Evolutionary conservation across 176 grass and related monocot genomes (phyloP).

Genomic region (Lolium multiflorum): DNA sequence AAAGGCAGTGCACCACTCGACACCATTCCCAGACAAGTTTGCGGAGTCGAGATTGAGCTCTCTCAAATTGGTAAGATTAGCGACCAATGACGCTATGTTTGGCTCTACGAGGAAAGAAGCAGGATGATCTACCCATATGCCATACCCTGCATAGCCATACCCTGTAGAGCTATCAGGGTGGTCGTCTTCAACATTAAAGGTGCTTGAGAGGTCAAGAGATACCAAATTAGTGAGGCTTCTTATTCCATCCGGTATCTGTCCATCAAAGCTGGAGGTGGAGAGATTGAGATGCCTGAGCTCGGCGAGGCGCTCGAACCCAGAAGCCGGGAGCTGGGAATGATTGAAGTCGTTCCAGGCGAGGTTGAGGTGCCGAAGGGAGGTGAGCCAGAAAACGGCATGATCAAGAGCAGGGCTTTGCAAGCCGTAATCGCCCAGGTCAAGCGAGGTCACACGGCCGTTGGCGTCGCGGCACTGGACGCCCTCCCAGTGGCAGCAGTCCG

Average conservation of each 20-base stretch:
- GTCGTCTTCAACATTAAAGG: too few species aligned
- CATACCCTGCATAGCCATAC: too few species aligned
- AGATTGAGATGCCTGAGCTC: not conserved
- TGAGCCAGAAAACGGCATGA: not conserved
- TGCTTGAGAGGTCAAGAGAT: not conserved
- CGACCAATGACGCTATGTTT: conserved; percentile 34
- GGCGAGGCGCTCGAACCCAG: not conserved
- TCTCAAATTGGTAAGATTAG: conserved; percentile 50
- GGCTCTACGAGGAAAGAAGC: conserved; percentile 18
- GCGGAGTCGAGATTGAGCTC: conserved; percentile 46
- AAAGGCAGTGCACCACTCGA: conserved; percentile 44
- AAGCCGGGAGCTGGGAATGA: not conserved
- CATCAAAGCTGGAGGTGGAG: not conserved
- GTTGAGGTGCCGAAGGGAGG: not conserved
- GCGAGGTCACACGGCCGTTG: too few species aligned
- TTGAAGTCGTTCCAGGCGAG: not conserved
- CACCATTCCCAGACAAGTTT: conserved; percentile 46
- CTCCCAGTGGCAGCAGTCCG: too few species aligned
- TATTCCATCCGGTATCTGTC: not conserved
- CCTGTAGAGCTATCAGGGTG: too few species aligned
- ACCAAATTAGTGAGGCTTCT: not conserved
- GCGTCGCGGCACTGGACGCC: too few species aligned
- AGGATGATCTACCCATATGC: not conserved
- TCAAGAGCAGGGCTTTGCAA: not conserved
- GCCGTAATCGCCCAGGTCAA: too few species aligned